phyloP scores from a whole-genome alignment of 2,329 filamentous ascomycete species.

The Diaporthe sp. region DNA sequence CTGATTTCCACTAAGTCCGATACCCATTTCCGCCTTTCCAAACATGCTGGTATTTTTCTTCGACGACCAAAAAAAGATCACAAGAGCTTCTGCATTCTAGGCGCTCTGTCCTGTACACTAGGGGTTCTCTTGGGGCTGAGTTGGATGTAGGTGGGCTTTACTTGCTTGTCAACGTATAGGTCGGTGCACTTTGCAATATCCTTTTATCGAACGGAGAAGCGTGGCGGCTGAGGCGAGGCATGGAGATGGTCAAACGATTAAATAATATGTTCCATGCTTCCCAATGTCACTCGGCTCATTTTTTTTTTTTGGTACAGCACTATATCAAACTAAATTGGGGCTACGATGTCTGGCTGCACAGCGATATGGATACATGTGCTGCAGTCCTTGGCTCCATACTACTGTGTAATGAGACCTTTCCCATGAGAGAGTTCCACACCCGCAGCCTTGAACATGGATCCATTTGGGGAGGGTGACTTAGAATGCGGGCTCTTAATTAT shows the following conservation, averaged over 20 bases:
- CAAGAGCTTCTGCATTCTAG: conserved; percentile 31
- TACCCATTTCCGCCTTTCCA: neutral
- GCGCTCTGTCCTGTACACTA: conserved; percentile 34
- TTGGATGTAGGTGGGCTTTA: conserved; percentile 28
- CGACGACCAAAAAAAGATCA: conserved; percentile 1
- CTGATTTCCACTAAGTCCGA: conserved; percentile 58
- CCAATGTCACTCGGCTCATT: neutral
- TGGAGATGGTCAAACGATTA: neutral
- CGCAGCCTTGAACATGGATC: neutral
- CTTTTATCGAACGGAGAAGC: neutral
- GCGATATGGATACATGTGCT: neutral
- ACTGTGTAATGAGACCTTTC: neutral
- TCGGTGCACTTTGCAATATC: conserved; percentile 12
- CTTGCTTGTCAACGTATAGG: conserved; percentile 24
- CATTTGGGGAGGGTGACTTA: neutral
- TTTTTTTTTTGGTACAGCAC: no score
- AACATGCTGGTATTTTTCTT: neutral
- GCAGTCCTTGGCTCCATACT: no score
- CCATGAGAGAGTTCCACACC: neutral
- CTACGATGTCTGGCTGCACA: neutral
- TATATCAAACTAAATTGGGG: neutral
- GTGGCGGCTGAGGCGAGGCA: neutral
- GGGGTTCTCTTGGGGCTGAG: conserved; percentile 18
- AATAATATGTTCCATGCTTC: conserved; percentile 11
- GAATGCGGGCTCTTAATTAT: neutral